phyloP scores from a whole-genome alignment of 192 early-diverging fungal genomes.

The Gonapodya prolifera region DNA sequence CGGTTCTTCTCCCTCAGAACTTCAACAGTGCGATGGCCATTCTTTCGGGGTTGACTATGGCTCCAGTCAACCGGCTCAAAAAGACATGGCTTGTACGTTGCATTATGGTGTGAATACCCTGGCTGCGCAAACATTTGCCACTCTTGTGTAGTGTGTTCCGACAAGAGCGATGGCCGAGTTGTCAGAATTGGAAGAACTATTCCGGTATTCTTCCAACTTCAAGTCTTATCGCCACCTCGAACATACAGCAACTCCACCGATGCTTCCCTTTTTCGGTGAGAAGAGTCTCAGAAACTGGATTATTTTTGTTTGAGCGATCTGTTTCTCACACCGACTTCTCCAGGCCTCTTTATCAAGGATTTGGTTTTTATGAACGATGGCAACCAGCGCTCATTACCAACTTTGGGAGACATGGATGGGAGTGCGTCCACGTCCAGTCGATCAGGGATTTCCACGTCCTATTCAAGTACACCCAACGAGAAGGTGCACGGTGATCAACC shows the following conservation, averaged over 20 bases:
- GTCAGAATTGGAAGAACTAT: constrained; percentile 15
- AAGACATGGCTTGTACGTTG: constrained; percentile 13
- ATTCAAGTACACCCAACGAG: not conserved
- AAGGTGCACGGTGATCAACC: too few relatives aligned
- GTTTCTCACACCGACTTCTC: not conserved
- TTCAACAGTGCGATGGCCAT: constrained; percentile 30
- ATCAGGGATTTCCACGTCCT: not conserved
- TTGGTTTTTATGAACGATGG: constrained; percentile 24
- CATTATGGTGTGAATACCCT: not conserved
- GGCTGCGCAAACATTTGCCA: not conserved
- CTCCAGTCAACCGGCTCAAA: constrained; percentile 23
- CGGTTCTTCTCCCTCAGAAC: constrained; percentile 9
- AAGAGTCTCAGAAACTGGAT: not conserved
- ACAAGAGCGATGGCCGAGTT: constrained; percentile 8
- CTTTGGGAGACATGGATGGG: not conserved
- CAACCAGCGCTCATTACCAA: constrained; percentile 9
- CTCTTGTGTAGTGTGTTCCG: constrained; percentile 5
- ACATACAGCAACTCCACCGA: constrained; percentile 12
- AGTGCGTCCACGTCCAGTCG: not conserved
- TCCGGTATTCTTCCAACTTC: constrained; percentile 20
- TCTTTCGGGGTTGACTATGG: constrained; percentile 24
- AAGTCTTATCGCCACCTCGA: constrained; percentile 23
- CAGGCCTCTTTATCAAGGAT: constrained; percentile 24
- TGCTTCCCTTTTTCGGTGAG: constrained; percentile 19
- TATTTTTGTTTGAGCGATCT: not conserved